Evolutionary conservation across 148 eudicot species (phyloP), one percentile per base, ranked within the genome.

Genomic region (Amaranthus hypochondriacus): DNA sequence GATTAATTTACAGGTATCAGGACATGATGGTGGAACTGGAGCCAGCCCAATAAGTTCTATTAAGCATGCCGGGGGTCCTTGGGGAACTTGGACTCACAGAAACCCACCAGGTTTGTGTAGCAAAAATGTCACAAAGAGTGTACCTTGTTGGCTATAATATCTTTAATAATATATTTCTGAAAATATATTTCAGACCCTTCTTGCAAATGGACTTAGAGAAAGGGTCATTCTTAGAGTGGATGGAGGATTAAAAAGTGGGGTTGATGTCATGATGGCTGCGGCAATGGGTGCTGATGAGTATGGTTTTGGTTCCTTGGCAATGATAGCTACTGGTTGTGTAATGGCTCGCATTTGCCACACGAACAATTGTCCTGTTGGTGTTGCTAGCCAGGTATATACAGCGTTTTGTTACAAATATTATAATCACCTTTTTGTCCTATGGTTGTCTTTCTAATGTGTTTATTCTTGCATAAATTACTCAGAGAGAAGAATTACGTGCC

Each of bases 261-360:
- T 95, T 75, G 99, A 95, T 85, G 97, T 95, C 82, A 80, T 95
- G 73, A 95, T 92, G 94, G 99, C 96, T 79, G 97, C 99, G 71
- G 91, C 94, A 83, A 92, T 95, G 97, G 99, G 99, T 73, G 99
- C 94, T 66, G 99, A 95, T 83, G 99, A 95, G 67, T 95, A 92
- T 81, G 99, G 99, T 60, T 95, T 95, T 85, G 99, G 99, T 79
- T 95, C 99, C 62, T 78, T 95, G 66, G 99, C 99, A 21, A 95
- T 95, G 99, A 95, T 95, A 74, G 99, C 99, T 77, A 95, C 99
- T 75, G 99, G 99, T 42, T 95, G 99, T 79, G 89, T 95, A 54
- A 95, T 95, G 99, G 99, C 99, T 79, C 94, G 99, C 69, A 95
- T 95, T 63, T 95, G 99, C 87, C 99, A 95, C 79, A 95, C 99